Conservation (phyloP, 1,284 basidiomycete species). For the Cutaneotrichosporon cavernicola region DNA sequence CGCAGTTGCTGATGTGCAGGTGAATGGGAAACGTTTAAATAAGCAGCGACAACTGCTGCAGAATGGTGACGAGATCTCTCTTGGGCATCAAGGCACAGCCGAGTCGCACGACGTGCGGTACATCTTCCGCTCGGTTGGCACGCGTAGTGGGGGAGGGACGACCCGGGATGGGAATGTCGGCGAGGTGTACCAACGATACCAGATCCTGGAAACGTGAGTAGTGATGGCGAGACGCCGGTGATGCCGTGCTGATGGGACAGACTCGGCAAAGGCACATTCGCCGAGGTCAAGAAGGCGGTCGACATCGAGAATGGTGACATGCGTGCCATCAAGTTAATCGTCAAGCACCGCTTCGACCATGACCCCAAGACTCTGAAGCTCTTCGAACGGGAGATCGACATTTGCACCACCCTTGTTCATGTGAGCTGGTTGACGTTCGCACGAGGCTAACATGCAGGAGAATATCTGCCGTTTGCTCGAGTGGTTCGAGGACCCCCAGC, state of each 20-base stretch:
- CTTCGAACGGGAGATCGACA: constrained; percentile 73
- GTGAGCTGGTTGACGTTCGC: constrained; percentile 37
- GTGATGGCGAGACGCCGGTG: constrained; percentile 10
- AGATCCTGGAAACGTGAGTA: constrained; percentile 46
- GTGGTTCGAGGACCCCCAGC: constrained; percentile 66
- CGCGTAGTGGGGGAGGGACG: constrained; percentile 40
- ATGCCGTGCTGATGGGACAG: constrained; percentile 27
- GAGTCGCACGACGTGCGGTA: constrained; percentile 58
- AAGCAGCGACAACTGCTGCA: constrained; percentile 61
- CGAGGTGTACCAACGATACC: constrained; percentile 48
- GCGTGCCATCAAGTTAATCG: constrained; percentile 51
- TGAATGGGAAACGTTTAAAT: constrained; percentile 65
- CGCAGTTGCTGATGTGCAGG: constrained; percentile 54
- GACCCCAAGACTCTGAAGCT: constrained; percentile 56
- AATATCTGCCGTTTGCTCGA: constrained; percentile 81
- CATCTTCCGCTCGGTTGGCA: constrained; percentile 47
- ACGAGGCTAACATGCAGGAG: constrained; percentile 47
- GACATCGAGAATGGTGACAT: constrained; percentile 48
- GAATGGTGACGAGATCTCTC: constrained; percentile 78
- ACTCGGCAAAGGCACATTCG: constrained; percentile 53
- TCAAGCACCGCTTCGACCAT: constrained; percentile 53
- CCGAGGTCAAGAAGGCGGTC: constrained; percentile 52
- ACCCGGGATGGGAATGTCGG: constrained; percentile 53
- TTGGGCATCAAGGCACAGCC: constrained; percentile 60
- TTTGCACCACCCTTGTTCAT: constrained; percentile 71